Evolutionary conservation across 2,329 filamentous ascomycete genomes (phyloP).

Genomic region (Hymenoscyphus salicellus): DNA sequence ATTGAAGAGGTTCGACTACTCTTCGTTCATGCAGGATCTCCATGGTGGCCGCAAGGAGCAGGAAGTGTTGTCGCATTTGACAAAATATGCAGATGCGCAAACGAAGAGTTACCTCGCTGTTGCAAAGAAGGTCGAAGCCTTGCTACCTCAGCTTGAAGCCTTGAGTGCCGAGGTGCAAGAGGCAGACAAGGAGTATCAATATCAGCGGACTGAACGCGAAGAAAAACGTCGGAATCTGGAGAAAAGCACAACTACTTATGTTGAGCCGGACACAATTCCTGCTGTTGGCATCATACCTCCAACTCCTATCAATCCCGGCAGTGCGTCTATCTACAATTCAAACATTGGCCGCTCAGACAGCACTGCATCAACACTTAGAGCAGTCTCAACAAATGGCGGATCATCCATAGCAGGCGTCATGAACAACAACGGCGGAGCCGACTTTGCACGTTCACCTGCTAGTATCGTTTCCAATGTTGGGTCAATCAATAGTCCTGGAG

Average conservation of each 20-base stretch:
- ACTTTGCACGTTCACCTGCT: conserved; percentile 54
- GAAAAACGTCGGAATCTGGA: conserved; percentile 89
- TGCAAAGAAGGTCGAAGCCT: conserved; percentile 80
- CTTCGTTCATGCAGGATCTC: conserved; percentile 98
- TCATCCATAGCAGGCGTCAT: conserved; percentile 31
- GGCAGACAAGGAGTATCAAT: conserved; percentile 94
- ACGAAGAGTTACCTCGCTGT: conserved; percentile 77
- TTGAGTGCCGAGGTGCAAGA: conserved; percentile 84
- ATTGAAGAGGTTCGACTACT: conserved; percentile 96
- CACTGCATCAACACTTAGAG: conserved; percentile 64
- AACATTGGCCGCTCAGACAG: conserved; percentile 73
- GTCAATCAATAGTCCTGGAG: conserved; percentile 48
- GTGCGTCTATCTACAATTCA: conserved; percentile 56
- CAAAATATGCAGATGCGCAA: conserved; percentile 88
- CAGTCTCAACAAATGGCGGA: conserved; percentile 45
- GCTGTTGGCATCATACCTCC: conserved; percentile 38
- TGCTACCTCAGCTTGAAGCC: conserved; percentile 87
- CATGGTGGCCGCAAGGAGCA: conserved; percentile 98
- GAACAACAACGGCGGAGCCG: conserved; percentile 28
- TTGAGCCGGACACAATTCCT: conserved; percentile 63
- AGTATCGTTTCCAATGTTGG: conserved; percentile 45
- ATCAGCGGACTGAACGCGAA: conserved; percentile 90
- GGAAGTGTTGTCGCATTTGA: conserved; percentile 90
- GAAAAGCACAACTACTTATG: conserved; percentile 74
- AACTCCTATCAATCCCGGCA: conserved; percentile 31